Evolutionary conservation across 352 stramenopile genomes (phyloP), one percentile per base, ranked within the genome.

Genomic region (Phytopythium litorale): DNA sequence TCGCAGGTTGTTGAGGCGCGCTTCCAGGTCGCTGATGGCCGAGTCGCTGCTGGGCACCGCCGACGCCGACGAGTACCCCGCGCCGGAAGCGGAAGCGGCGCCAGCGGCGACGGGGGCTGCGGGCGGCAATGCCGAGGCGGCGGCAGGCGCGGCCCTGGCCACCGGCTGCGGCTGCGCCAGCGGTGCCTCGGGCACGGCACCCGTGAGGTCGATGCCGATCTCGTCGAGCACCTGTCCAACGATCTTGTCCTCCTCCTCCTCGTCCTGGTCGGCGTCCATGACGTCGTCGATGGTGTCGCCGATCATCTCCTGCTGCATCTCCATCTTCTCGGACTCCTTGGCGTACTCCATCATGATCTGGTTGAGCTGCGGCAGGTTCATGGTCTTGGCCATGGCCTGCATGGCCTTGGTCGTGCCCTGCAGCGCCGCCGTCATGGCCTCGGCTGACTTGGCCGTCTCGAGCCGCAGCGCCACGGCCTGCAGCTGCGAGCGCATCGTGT

Each of bases 291-390:
- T 96, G 5, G 94, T 96, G 68, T 99, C 97, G 43, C 96, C 94
- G 67, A 99, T 96, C 71, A 99, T 98, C 80, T 99, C 97, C 74
- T 98, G 92, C 65, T 97, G 97, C 79, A 99, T 96, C 76, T 99
- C 96, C 63, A 96, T 97, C 71, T 97, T 97, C 77, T 98, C 95
- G 76, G 98, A 99, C 78, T 99, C 96, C 65, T 96, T 95, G 54
- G 97, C 96, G 76, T 99, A 99, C 59, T 99, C 96, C 65, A 96
- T 92, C 92, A 99, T 98, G 83, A 99, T 99, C 81, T 99, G 97
- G 66, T 97, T 98, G 28, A 99, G 91, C 21, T 78, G 77, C 16
- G 94, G 94, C 32, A 98, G 77, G 75, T 99, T 90, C 95, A 99
- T 99, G 13, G 96, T 97, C 54, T 96, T 91, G 2, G 93, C 95